phyloP scores from a whole-genome alignment of 2,329 filamentous ascomycete species.

The Claviceps sorghi region DNA sequence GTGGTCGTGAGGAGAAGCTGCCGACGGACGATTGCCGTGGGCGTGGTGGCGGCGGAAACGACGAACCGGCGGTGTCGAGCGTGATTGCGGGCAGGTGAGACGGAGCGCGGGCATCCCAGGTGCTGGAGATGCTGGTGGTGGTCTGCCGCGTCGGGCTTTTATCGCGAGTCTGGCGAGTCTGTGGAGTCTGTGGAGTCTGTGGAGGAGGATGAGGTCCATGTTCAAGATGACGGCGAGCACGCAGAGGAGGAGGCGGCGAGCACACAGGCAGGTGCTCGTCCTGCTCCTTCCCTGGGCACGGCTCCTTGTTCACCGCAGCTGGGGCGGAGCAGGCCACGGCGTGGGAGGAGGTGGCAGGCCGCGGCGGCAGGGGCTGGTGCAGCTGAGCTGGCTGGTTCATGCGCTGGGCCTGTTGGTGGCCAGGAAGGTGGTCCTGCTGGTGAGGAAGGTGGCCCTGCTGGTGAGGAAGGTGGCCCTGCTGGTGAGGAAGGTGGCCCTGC shows the following conservation, averaged over 20 bases:
- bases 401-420: too few relatives aligned
- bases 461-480: too few relatives aligned
- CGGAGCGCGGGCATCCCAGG: constrained; percentile 20
- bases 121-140: too few relatives aligned
- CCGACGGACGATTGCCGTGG: too few relatives aligned
- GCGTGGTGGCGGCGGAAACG: constrained; percentile 5
- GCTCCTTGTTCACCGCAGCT: not conserved
- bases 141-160: not conserved
- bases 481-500: constrained; percentile 1
- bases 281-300: not conserved
- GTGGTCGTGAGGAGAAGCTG: not conserved
- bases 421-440: too few relatives aligned
- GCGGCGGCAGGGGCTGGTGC: not conserved
- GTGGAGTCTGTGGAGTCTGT: constrained; percentile 13
- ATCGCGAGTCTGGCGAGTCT: not conserved
- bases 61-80: constrained; percentile 16
- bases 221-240: constrained; percentile 10
- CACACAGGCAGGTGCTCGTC: constrained; percentile 1
- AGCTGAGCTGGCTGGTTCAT: not conserved
- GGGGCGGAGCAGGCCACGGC: not conserved
- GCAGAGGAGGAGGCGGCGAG: constrained; percentile 11
- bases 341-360: not conserved
- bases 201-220: constrained; percentile 14
- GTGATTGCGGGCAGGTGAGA: constrained; percentile 16
- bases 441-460: too few relatives aligned